Conservation (phyloP, 306 rosid genomes). For the Trifolium subterraneum region DNA sequence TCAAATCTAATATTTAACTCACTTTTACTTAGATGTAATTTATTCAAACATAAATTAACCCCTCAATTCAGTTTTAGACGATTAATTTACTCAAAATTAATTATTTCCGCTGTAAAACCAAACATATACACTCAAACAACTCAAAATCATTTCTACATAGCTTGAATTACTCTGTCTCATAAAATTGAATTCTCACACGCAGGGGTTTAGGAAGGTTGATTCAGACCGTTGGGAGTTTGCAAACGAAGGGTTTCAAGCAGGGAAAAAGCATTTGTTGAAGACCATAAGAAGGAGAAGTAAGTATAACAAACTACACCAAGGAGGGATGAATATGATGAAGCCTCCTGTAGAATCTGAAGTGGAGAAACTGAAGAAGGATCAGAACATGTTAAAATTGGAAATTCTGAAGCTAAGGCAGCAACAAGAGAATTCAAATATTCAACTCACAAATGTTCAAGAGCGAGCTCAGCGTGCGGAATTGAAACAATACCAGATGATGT, state of each 20-base stretch:
- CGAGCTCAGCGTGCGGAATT: constrained; percentile 55
- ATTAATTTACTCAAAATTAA: not conserved
- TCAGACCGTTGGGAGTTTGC: constrained; percentile 95
- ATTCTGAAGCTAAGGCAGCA: constrained; percentile 69
- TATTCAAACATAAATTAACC: too few relatives aligned
- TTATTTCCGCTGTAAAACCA: not conserved
- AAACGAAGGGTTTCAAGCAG: constrained; percentile 81
- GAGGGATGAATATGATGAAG: constrained; percentile 44
- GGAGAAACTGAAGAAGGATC: constrained; percentile 68
- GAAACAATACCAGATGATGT: constrained; percentile 67
- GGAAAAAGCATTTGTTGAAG: constrained; percentile 86
- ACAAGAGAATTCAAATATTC: constrained; percentile 58
- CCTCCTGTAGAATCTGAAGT: constrained; percentile 59
- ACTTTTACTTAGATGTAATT: too few relatives aligned
- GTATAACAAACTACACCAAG: constrained; percentile 53
- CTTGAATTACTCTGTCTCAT: not conserved
- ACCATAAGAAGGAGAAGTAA: constrained; percentile 77
- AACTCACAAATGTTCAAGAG: constrained; percentile 58
- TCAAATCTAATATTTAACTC: too few relatives aligned
- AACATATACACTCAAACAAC: not conserved
- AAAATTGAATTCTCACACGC: not conserved
- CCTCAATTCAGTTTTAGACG: too few relatives aligned
- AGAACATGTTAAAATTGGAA: constrained; percentile 61
- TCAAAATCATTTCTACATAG: not conserved
- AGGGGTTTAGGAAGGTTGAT: constrained; percentile 94